phyloP scores from a whole-genome alignment of 2,329 filamentous ascomycete species.

The Colletotrichum brevisporum region DNA sequence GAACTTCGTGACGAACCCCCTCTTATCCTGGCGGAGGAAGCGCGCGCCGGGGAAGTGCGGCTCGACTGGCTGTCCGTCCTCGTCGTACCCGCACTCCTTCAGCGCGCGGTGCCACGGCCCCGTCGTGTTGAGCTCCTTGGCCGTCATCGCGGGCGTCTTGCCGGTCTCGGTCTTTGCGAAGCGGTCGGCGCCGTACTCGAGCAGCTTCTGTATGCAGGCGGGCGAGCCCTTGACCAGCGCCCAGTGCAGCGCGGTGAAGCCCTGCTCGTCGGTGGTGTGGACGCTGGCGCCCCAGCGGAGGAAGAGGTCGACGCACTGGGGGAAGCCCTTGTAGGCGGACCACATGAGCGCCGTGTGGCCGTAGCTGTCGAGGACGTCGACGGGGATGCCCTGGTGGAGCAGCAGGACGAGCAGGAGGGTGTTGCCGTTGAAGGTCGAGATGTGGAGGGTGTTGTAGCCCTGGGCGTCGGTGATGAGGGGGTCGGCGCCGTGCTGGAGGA shows the following conservation, averaged over 20 bases:
- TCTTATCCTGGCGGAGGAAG: constrained; percentile 81
- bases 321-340: constrained; percentile 98
- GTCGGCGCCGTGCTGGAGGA: constrained; percentile 92
- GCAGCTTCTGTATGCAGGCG: constrained; percentile 90
- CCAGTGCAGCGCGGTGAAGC: constrained; percentile 97
- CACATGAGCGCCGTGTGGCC: constrained; percentile 98
- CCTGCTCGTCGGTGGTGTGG: constrained; percentile 89
- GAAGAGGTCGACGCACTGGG: constrained; percentile 91
- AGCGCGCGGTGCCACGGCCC: constrained; percentile 87
- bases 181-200: constrained; percentile 95
- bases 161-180: constrained; percentile 91
- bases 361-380: constrained; percentile 90
- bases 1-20: constrained; percentile 84
- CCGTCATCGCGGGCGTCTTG: constrained; percentile 89
- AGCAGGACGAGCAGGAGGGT: constrained; percentile 90
- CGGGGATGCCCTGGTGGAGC: constrained; percentile 93
- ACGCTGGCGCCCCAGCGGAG: constrained; percentile 96
- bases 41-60: constrained; percentile 81
- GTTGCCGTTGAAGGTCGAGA: constrained; percentile 97
- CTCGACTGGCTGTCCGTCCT: constrained; percentile 79
- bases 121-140: constrained; percentile 89
- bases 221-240: constrained; percentile 93
- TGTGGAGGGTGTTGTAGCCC: constrained; percentile 97
- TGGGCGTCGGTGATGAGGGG: constrained; percentile 93
- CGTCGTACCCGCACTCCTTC: constrained; percentile 85